These are phyloP conservation scores for Ceratocystis cubensis DNA, from an alignment of 2,329 filamentous ascomycete genomes.

Conservation along the genomic window DNA sequence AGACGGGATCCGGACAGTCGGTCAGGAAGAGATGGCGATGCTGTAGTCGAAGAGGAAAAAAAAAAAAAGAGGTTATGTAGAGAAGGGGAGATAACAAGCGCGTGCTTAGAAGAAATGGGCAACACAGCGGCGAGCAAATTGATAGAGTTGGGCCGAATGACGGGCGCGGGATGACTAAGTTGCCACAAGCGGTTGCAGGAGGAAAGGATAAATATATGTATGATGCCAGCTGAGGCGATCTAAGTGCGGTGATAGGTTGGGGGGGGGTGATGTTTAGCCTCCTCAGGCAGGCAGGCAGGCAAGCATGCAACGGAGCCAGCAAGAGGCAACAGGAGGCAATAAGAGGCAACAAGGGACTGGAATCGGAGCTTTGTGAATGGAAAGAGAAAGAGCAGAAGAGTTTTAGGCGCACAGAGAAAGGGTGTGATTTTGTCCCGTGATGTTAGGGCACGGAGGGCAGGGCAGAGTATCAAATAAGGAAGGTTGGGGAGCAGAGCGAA, in stretches of 20 bases:
- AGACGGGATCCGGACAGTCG: neutral
- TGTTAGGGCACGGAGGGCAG: neutral
- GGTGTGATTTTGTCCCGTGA: constrained; percentile 4
- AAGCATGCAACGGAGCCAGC: too few relatives aligned
- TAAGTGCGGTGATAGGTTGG: neutral
- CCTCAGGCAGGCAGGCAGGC: too few relatives aligned
- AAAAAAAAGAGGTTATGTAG: neutral
- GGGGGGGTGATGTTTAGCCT: too few relatives aligned
- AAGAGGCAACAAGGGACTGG: too few relatives aligned
- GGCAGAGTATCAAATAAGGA: neutral
- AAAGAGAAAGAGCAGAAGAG: neutral
- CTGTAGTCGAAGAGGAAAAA: neutral
- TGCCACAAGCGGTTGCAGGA: neutral
- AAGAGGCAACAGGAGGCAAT: too few relatives aligned
- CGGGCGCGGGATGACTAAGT: neutral
- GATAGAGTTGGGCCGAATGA: too few relatives aligned
- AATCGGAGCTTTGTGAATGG: too few relatives aligned
- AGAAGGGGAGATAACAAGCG: too few relatives aligned
- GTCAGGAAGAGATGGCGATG: neutral
- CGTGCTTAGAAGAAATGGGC: too few relatives aligned
- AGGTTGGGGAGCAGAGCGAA: constrained; percentile 1
- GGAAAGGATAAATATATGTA: neutral
- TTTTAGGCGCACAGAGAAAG: neutral
- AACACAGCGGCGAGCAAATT: too few relatives aligned
- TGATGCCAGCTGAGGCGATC: neutral